A percentile compares a stretch with the other conserved stretches of the same genome.
Conservation (phyloP, 176 grass and related monocot species). For the Carex parvula region DNA sequence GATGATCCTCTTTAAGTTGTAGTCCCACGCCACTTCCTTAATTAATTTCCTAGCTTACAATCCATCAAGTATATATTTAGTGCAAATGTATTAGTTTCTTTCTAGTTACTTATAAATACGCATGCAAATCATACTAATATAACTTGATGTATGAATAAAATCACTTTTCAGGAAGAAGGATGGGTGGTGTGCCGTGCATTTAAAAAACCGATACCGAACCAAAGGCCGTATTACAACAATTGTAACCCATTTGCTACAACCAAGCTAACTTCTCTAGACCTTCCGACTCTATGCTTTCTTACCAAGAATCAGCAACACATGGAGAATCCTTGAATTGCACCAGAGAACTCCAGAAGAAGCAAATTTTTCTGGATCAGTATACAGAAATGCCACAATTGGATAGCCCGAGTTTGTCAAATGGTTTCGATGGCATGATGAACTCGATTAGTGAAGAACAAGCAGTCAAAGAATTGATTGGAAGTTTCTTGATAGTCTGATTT, state of each 20-base stretch:
- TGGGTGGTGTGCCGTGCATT: conserved; percentile 98
- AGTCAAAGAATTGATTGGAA: conserved; percentile 42
- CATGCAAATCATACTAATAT: not conserved
- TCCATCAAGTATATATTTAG: not conserved
- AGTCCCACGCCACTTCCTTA: not conserved
- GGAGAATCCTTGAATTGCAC: conserved; percentile 9
- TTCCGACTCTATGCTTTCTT: conserved; percentile 23
- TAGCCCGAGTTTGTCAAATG: conserved; percentile 37
- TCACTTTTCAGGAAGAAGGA: conserved; percentile 63
- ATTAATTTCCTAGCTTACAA: not conserved
- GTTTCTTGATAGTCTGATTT: conserved; percentile 57
- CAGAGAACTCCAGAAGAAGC: conserved; percentile 31
- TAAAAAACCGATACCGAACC: conserved; percentile 47
- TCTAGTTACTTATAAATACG: not conserved
- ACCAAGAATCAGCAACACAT: conserved; percentile 11
- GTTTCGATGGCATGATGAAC: conserved; percentile 18
- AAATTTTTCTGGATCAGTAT: conserved; percentile 26
- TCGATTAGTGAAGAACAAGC: conserved; percentile 4
- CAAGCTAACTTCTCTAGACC: conserved; percentile 14
- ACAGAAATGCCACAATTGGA: conserved; percentile 40
- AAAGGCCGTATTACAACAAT: conserved; percentile 38
- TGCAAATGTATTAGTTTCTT: not conserved
- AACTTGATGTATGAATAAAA: not conserved
- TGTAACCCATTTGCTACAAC: conserved; percentile 33
- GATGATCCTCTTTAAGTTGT: not conserved